Percentiles rank a stretch among this genome's conserved stretches.
Conservation (phyloP, 345 rosid genomes). For the Iberis pinnata region DNA sequence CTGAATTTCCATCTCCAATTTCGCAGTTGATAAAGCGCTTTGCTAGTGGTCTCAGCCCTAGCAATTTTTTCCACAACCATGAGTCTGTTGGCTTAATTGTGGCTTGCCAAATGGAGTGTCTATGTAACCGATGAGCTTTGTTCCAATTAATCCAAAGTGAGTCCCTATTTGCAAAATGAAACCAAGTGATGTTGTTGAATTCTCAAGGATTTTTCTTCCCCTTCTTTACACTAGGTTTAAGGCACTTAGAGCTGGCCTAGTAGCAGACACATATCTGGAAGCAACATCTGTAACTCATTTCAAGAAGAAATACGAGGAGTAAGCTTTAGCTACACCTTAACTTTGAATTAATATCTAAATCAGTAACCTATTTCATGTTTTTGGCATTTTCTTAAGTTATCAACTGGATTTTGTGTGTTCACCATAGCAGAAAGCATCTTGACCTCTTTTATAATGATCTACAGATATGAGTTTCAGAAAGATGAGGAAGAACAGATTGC, state of each 20-base stretch:
- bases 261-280: slow-evolving; percentile 92
- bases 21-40: no score
- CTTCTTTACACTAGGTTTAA: slow-evolving; percentile 90
- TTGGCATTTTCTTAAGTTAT: neutral
- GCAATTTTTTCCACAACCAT: no score
- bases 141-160: no score
- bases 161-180: no score
- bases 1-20: no score
- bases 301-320: slow-evolving; percentile 98
- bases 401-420: slow-evolving; percentile 1
- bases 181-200: slow-evolving; percentile 95
- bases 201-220: slow-evolving; percentile 96
- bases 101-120: no score
- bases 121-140: no score
- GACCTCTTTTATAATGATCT: slow-evolving; percentile 6
- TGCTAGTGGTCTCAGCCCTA: no score
- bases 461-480: slow-evolving; percentile 71
- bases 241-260: slow-evolving; percentile 97
- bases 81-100: no score
- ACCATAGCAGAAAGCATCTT: neutral
- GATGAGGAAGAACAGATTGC: slow-evolving; percentile 87
- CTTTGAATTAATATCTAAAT: neutral
- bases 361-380: slow-evolving; percentile 2
- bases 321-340: slow-evolving; percentile 30
- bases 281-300: slow-evolving; percentile 83